Base-by-base conservation (phyloP, 805 yeast genomes). In the Barnettozyma salicaria region DNA sequence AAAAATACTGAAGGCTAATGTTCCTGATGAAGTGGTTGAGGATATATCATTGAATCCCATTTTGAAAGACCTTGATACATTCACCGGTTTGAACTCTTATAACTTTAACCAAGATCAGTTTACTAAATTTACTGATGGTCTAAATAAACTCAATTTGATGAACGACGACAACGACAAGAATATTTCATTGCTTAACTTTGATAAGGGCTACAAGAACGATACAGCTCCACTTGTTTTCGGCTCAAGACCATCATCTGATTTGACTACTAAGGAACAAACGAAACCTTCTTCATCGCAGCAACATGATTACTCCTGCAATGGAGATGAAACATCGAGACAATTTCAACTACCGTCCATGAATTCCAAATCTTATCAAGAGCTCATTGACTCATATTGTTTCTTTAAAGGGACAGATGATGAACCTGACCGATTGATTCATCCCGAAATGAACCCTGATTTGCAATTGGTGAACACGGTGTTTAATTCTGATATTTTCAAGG, bases 361-460 rank as follows among this genome's bases (percentile, higher is more conserved):
- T 46, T 68, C 80, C 5, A 67, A 70, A 47, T 63, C 76, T 1
- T 78, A 78, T 49, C 69, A 72, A 44, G 74, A 76, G 40, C 56
- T 78, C 16, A 56, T 79, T 35, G 76, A 77, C 33, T 68, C 72
- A 20, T 79, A 74, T 49, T 79, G 86, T 46, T 79, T 79, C 48
- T 78, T 72, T 48, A 60, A 65, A 41, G 57, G 70, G 18, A 16
- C 26, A 5, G 40, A 36, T 9, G 19, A 26, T 14, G 34, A 27
- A 5, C 19, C 22, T 19, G 38, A 38, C 14, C 7, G n/a, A n/a
- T n/a, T 17, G 3, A 28, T 19, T 17, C 27, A 35, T 23, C 13
- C 20, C 14, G 33, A 29, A 14, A 9, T 38, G 21, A 30, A 38
- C 26, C 30, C 41, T 13, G 34, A 30, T 25, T 10, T 37, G 13